phyloP scores from a whole-genome alignment of 345 rosid genomes.

The Linum usitatissimum region DNA sequence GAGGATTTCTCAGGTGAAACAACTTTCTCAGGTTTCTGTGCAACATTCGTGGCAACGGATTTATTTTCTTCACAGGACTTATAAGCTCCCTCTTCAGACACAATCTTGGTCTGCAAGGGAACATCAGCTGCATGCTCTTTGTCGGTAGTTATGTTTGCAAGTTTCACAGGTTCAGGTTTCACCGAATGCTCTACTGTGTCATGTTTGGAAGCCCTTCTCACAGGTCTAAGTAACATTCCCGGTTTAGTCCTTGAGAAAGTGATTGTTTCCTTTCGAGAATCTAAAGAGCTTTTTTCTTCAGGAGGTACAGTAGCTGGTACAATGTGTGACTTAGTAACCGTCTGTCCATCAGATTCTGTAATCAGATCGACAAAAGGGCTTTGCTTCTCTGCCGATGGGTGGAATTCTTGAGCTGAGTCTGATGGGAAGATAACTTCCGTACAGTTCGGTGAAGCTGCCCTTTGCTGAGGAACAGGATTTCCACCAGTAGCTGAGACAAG shows the following conservation, averaged over 20 bases:
- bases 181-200: conserved; percentile 40
- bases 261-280: conserved; percentile 51
- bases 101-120: conserved; percentile 17
- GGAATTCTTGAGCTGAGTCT: conserved; percentile 26
- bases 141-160: conserved; percentile 16
- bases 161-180: conserved; percentile 34
- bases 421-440: conserved; percentile 26
- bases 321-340: conserved; percentile 30
- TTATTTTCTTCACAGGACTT: conserved; percentile 32
- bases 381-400: conserved; percentile 31
- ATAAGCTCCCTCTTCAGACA: conserved; percentile 25
- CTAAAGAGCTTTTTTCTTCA: conserved; percentile 39
- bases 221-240: conserved; percentile 84
- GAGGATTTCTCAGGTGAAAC: conserved; percentile 37
- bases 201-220: conserved; percentile 44
- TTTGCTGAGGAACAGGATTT: conserved; percentile 42
- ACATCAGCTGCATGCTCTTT: conserved; percentile 25
- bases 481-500: conserved; percentile 42
- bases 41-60: conserved; percentile 29
- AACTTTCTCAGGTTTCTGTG: conserved; percentile 36
- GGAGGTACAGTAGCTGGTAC: conserved; percentile 28
- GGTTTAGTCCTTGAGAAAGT: conserved; percentile 81
- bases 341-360: conserved; percentile 36
- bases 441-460: conserved; percentile 32
- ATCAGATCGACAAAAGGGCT: conserved; percentile 14